Percentiles rank a stretch among this genome's conserved stretches.
Evolutionary conservation across 108 stramenopile genomes (phyloP).

Genomic region (Nitzschia inconspicua): DNA sequence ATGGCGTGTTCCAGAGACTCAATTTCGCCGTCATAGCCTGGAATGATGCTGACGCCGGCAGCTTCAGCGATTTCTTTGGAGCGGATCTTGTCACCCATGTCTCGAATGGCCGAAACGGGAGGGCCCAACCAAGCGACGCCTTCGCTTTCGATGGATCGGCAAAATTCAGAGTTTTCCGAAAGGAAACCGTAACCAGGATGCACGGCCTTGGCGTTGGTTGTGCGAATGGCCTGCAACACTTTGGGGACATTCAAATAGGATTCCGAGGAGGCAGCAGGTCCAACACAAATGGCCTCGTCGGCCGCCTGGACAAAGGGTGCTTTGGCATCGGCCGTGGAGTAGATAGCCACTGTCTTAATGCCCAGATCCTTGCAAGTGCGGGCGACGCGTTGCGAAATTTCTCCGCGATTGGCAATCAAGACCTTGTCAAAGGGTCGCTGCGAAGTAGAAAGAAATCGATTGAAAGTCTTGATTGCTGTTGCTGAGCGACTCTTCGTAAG

Average conservation of each 20-base stretch:
- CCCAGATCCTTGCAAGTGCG: slow-evolving; percentile 80
- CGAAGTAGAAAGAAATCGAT: background rate
- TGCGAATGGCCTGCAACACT: slow-evolving; percentile 61
- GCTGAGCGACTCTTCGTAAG: too few species aligned
- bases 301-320: slow-evolving; percentile 48
- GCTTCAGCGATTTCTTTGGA: slow-evolving; percentile 72
- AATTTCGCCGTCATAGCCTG: slow-evolving; percentile 69
- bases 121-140: slow-evolving; percentile 91
- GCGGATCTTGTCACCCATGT: slow-evolving; percentile 90
- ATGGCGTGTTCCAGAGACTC: slow-evolving; percentile 42
- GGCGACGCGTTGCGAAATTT: slow-evolving; percentile 89
- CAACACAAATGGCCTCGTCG: slow-evolving; percentile 80
- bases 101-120: slow-evolving; percentile 55
- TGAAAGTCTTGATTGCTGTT: too few species aligned
- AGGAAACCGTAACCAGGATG: slow-evolving; percentile 95
- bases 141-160: slow-evolving; percentile 42
- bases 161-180: slow-evolving; percentile 87
- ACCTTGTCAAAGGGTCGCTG: slow-evolving; percentile 47
- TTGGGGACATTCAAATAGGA: slow-evolving; percentile 75
- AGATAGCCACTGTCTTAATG: slow-evolving; percentile 79
- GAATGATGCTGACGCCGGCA: slow-evolving; percentile 81
- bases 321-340: slow-evolving; percentile 76
- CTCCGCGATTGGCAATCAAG: slow-evolving; percentile 94
- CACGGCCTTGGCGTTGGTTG: slow-evolving; percentile 83
- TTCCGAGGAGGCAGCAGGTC: slow-evolving; percentile 71